phyloP scores from a whole-genome alignment of 1,284 basidiomycete genomes.

The Fomitopsis schrenkii region DNA sequence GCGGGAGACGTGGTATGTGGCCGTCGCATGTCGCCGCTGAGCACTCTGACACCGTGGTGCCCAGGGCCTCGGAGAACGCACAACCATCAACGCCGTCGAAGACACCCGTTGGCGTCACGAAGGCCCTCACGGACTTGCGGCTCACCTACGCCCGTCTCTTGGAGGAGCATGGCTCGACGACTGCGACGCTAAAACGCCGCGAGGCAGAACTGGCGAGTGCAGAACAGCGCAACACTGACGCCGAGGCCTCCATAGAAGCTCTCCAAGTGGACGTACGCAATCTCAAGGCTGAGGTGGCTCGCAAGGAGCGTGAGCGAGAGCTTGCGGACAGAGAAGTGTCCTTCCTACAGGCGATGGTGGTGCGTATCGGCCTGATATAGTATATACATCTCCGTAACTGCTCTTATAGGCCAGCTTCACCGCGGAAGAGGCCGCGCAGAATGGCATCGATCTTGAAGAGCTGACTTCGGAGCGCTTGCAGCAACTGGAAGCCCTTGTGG shows the following conservation, averaged over 20 bases:
- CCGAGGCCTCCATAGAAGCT: constrained; percentile 28
- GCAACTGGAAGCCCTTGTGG: constrained; percentile 55
- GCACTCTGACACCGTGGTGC: neutral
- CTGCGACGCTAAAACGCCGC: constrained; percentile 44
- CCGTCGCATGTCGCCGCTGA: neutral
- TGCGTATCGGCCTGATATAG: constrained; percentile 28
- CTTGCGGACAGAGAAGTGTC: constrained; percentile 57
- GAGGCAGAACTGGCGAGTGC: constrained; percentile 45
- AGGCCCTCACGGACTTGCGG: constrained; percentile 53
- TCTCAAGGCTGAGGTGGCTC: constrained; percentile 39
- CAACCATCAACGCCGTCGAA: constrained; percentile 35
- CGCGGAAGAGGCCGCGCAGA: constrained; percentile 43
- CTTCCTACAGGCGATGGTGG: constrained; percentile 61
- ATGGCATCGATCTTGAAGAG: constrained; percentile 27
- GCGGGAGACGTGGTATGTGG: constrained; percentile 48
- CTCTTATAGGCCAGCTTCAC: constrained; percentile 53
- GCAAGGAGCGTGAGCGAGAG: constrained; percentile 41
- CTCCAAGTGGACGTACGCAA: constrained; percentile 34
- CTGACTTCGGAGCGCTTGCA: constrained; percentile 39
- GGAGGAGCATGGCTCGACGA: constrained; percentile 57
- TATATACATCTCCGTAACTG: neutral
- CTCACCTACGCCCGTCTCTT: constrained; percentile 56
- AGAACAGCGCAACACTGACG: constrained; percentile 33
- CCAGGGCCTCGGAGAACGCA: constrained; percentile 36
- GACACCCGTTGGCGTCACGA: constrained; percentile 48